phyloP scores from a whole-genome alignment of 768 basidiomycete genomes.

The Serpula lacrymans region DNA sequence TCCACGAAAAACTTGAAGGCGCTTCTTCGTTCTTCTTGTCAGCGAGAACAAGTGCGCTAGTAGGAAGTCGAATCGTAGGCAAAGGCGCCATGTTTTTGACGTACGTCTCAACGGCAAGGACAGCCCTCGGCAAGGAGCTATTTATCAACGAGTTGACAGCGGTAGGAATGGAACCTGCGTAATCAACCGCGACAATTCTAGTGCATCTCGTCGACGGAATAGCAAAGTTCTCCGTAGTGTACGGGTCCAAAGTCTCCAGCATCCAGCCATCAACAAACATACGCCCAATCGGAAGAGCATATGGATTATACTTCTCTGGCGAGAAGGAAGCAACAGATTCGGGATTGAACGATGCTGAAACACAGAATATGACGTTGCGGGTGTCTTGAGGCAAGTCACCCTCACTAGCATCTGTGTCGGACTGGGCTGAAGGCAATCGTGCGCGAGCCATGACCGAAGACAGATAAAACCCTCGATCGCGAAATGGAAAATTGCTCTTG shows the following conservation, averaged over 20 bases:
- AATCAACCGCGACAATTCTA: slow-evolving; percentile 81
- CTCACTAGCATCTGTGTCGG: slow-evolving; percentile 41
- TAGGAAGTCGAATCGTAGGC: slow-evolving; percentile 68
- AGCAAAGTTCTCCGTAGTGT: slow-evolving; percentile 88
- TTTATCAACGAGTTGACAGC: slow-evolving; percentile 87
- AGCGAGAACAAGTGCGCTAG: slow-evolving; percentile 55
- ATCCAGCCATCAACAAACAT: slow-evolving; percentile 93
- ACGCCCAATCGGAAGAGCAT: slow-evolving; percentile 69
- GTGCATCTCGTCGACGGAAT: slow-evolving; percentile 93
- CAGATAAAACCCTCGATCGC: slow-evolving; percentile 82
- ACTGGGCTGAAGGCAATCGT: slow-evolving; percentile 31
- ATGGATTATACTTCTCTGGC: slow-evolving; percentile 71
- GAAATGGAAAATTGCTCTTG: slow-evolving; percentile 85
- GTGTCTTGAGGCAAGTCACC: slow-evolving; percentile 35
- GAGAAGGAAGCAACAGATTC: slow-evolving; percentile 57
- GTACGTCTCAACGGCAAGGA: slow-evolving; percentile 71
- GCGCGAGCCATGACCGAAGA: slow-evolving; percentile 73
- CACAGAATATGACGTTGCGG: slow-evolving; percentile 72
- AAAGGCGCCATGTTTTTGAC: slow-evolving; percentile 63
- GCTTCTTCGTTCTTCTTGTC: slow-evolving; percentile 48
- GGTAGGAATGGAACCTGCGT: slow-evolving; percentile 78
- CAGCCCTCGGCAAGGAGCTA: slow-evolving; percentile 64
- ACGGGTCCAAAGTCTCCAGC: slow-evolving; percentile 93
- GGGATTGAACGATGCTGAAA: slow-evolving; percentile 78
- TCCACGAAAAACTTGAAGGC: slow-evolving; percentile 43